A percentile compares a stretch with the other conserved stretches of the same genome.
Conservation (phyloP, 2,329 filamentous ascomycete species). For the Penicillium psychrosexuale region DNA sequence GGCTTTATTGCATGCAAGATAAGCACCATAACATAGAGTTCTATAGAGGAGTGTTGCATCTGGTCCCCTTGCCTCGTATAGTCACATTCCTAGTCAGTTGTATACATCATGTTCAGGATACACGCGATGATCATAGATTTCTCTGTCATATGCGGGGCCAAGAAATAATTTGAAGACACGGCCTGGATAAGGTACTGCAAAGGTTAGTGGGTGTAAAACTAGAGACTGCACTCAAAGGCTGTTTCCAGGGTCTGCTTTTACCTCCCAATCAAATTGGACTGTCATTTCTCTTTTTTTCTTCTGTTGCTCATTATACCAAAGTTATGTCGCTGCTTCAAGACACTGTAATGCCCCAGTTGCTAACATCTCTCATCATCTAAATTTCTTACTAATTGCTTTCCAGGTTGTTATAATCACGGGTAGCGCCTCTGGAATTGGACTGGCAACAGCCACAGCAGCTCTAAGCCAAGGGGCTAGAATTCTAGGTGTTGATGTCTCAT, state of each 20-base stretch:
- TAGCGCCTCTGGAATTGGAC: background rate
- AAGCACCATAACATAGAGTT: background rate
- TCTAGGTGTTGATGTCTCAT: background rate
- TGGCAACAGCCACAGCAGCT: background rate
- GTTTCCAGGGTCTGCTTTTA: background rate
- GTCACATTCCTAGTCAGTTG: background rate
- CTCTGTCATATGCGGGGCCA: too few relatives aligned
- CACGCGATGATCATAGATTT: too few relatives aligned
- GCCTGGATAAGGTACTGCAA: too few relatives aligned
- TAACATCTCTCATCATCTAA: too few relatives aligned
- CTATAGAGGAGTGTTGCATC: too few relatives aligned
- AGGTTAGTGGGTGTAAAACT: too few relatives aligned
- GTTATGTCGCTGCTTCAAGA: background rate
- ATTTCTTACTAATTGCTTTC: background rate
- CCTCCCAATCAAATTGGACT: background rate
- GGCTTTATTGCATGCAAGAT: background rate
- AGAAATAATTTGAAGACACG: too few relatives aligned
- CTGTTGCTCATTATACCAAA: background rate
- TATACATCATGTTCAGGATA: too few relatives aligned
- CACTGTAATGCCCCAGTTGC: background rate
- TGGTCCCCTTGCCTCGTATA: background rate
- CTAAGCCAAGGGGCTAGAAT: background rate
- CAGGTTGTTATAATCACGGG: constrained; percentile 1
- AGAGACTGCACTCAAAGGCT: too few relatives aligned
- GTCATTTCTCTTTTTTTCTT: too few relatives aligned